These are phyloP conservation scores for Plasmodium adleri DNA, from an alignment of 169 alveolate species.

Conservation along the genomic window DNA sequence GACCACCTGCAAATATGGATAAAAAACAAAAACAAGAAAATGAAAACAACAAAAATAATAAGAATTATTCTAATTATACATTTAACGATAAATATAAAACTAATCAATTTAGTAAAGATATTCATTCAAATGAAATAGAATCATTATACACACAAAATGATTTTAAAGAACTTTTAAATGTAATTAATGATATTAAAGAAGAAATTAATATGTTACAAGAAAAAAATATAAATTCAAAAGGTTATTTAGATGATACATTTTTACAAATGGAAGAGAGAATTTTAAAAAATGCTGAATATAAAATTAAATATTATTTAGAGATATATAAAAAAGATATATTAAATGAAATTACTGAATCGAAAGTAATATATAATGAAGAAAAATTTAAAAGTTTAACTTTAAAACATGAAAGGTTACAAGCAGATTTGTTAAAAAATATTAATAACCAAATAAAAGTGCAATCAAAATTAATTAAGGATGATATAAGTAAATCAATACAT, in stretches of 20 bases:
- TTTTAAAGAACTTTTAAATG: no score
- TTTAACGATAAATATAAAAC: no score
- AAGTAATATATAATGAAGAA: conserved; percentile 65
- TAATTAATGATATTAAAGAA: conserved; percentile 20
- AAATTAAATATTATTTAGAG: conserved; percentile 69
- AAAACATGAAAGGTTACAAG: conserved; percentile 55
- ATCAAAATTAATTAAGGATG: conserved; percentile 67
- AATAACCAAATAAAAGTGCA: conserved; percentile 55
- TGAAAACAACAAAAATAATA: neutral
- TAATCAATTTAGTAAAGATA: neutral
- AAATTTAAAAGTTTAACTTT: conserved; percentile 29
- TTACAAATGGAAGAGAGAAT: conserved; percentile 36
- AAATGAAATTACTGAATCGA: conserved; percentile 67
- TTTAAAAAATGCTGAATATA: conserved; percentile 43
- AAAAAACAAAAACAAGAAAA: neutral
- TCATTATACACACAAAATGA: no score
- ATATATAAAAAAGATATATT: conserved; percentile 73
- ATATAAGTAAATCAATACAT: conserved; percentile 25
- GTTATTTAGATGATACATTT: conserved; percentile 43
- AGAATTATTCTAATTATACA: neutral
- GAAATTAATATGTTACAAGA: conserved; percentile 37
- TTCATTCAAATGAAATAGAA: conserved; percentile 4
- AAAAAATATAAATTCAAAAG: conserved; percentile 22
- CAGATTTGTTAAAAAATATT: conserved; percentile 40
- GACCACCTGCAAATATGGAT: neutral